Base-by-base conservation (phyloP, 768 basidiomycete species). In the Candolleomyces efflorescens region DNA sequence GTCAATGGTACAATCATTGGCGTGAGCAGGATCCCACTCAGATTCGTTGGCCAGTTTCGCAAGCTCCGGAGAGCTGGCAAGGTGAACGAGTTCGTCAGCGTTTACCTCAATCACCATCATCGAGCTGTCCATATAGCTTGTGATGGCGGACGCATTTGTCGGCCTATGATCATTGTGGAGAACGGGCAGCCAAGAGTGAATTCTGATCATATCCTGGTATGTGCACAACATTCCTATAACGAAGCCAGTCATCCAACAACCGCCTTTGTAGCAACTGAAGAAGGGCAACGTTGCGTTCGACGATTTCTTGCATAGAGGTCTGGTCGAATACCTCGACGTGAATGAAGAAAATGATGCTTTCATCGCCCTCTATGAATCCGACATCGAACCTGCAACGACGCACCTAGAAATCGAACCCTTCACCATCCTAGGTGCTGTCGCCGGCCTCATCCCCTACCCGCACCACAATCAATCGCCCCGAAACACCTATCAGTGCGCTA, bases 381-480 rank as follows among this genome's bases (percentile, higher is more conserved):
- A 94, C 69, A 92, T 98, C 65, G 83, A 85, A 22, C 75, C 82
- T 46, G 73, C 82, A 2, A 95, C 94, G 11, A 98, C 97, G 0
- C 96, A 99, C 73, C 84, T 98, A 36, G 97, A 98, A 73, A 98
- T 99, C 59, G 96, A 99, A 67, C 97, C 97, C 1, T 99, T 99
- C 73, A 98, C 97, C 2, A 78, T 99, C 59, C 84, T 99, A 12
- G 97, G 97, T 13, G 97, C 94, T 38, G 97, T 99, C 49, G 97
- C 97, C 3, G 97, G 97, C 47, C 83, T 99, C 24, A 99, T 99
- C 67, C 97, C 97, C 12, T 99, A 99, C 69, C 97, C 97, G 1
- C 97, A 99, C 69, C 97, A 99, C 71, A 99, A 99, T 67, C 97
- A 99, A 68, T 98, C 97, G 4, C 97, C 97, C 2, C 89, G 97